Evolutionary conservation across 495 filamentous ascomycete species (phyloP).

Genomic region (Neurospora sp.): DNA sequence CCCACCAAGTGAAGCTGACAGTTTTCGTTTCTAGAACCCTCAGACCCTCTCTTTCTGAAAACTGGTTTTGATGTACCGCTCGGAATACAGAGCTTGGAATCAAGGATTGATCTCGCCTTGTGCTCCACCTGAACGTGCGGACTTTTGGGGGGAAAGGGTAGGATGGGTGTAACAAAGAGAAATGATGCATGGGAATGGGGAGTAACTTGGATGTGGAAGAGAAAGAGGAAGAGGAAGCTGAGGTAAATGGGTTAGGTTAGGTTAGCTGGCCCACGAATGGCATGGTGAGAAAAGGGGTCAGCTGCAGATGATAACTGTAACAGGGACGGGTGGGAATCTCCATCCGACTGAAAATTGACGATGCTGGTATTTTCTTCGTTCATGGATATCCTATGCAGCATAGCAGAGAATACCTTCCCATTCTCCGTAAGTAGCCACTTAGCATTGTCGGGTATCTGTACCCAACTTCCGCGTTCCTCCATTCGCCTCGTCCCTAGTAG

Average conservation of each 20-base stretch:
- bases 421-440: neutral
- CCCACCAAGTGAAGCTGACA: neutral
- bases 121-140: conserved; percentile 53
- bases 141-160: conserved; percentile 5
- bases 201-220: neutral
- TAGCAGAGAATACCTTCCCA: neutral
- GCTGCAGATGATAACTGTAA: too few relatives aligned
- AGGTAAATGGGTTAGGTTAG: neutral
- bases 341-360: neutral
- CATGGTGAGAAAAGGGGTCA: neutral
- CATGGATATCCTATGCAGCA: neutral
- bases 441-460: neutral
- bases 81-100: conserved; percentile 51
- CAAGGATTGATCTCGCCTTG: conserved; percentile 57
- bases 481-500: neutral
- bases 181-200: neutral
- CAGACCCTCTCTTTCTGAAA: neutral
- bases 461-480: neutral
- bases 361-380: neutral
- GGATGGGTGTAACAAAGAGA: neutral
- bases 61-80: conserved; percentile 42
- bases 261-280: neutral
- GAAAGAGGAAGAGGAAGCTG: neutral
- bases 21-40: neutral
- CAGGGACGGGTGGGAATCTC: neutral